Conservation (phyloP, 495 filamentous ascomycete genomes). For the Lepidopterella palustris region DNA sequence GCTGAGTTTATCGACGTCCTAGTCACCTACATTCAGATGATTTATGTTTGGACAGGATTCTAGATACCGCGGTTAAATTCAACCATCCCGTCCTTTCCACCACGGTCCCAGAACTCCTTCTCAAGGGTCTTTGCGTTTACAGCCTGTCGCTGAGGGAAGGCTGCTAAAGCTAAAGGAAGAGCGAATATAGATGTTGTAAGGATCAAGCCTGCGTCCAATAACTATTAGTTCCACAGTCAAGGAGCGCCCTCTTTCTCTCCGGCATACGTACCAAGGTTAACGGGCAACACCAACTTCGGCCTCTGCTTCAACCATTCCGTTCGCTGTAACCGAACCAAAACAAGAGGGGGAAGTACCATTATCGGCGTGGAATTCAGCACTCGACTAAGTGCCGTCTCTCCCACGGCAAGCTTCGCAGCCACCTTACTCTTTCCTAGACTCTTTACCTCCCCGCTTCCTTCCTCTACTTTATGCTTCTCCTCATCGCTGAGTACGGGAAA, state of each 20-base stretch:
- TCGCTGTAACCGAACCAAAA: conserved; percentile 75
- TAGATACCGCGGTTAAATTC: conserved; percentile 90
- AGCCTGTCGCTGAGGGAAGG: conserved; percentile 84
- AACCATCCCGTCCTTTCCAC: conserved; percentile 68
- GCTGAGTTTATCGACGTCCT: background rate
- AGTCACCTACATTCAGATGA: background rate
- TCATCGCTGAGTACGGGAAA: conserved; percentile 63
- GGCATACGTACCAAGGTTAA: conserved; percentile 62
- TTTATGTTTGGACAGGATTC: background rate
- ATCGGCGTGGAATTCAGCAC: conserved; percentile 92
- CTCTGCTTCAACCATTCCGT: conserved; percentile 65
- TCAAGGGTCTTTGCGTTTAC: conserved; percentile 68
- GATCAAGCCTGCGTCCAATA: conserved; percentile 51
- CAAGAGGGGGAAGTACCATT: conserved; percentile 86
- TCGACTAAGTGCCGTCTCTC: conserved; percentile 81
- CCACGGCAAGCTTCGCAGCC: conserved; percentile 81
- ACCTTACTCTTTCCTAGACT: conserved; percentile 78
- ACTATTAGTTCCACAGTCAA: background rate
- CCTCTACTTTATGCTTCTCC: conserved; percentile 48
- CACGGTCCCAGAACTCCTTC: conserved; percentile 70
- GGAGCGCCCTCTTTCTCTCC: background rate
- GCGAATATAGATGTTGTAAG: conserved; percentile 75
- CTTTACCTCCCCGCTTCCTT: conserved; percentile 52
- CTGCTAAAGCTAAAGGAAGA: conserved; percentile 77
- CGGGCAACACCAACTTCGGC: conserved; percentile 64